These are phyloP conservation scores for Coffea humblotiana DNA, from an alignment of 305 asterid species.

Conservation along the genomic window DNA sequence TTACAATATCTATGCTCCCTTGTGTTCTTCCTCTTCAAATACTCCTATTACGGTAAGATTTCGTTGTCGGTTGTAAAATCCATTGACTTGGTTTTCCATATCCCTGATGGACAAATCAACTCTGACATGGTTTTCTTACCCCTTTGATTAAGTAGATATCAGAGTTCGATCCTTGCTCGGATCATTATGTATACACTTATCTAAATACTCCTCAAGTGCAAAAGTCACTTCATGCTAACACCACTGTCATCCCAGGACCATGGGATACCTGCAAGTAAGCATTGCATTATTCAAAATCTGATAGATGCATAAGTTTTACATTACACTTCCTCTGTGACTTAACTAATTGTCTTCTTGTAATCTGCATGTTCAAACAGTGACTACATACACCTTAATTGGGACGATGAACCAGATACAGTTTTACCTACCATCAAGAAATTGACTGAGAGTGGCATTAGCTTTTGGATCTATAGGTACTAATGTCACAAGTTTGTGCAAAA, in stretches of 20 bases:
- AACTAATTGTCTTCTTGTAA: neutral
- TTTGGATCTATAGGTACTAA: slow-evolving; percentile 50
- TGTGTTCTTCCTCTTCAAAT: slow-evolving; percentile 16
- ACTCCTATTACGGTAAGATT: too few relatives aligned
- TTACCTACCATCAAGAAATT: slow-evolving; percentile 43
- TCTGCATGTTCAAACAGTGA: neutral
- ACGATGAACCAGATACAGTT: slow-evolving; percentile 39
- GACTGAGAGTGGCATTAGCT: slow-evolving; percentile 42
- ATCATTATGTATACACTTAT: slow-evolving; percentile 22
- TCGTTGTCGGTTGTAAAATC: too few relatives aligned
- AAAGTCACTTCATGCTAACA: slow-evolving; percentile 30
- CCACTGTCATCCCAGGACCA: slow-evolving; percentile 27
- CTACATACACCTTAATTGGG: slow-evolving; percentile 16
- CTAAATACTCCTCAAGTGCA: slow-evolving; percentile 42
- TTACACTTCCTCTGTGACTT: neutral
- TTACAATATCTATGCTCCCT: slow-evolving; percentile 40
- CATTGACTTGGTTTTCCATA: too few relatives aligned
- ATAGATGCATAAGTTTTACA: neutral
- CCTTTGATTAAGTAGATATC: slow-evolving; percentile 12
- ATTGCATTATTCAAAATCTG: neutral
- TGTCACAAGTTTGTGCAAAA: neutral
- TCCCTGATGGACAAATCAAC: too few relatives aligned
- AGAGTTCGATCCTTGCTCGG: slow-evolving; percentile 41
- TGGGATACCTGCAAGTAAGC: slow-evolving; percentile 40
- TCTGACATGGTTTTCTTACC: too few relatives aligned